Conservation (phyloP, 2,329 filamentous ascomycete species). For the Lasiodiplodia sp. region DNA sequence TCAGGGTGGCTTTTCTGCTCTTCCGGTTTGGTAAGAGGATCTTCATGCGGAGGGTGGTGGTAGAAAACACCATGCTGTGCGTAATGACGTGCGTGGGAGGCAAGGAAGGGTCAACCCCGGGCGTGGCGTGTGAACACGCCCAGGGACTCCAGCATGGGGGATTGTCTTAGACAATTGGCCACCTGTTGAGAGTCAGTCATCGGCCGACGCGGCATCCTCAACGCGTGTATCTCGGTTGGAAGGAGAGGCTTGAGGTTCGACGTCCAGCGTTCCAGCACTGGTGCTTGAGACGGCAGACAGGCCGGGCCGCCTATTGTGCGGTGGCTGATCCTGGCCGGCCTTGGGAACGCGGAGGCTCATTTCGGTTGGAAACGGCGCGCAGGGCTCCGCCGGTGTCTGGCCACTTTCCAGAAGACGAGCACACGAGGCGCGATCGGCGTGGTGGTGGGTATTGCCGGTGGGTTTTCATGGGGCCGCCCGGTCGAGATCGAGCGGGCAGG, state of each 20-base stretch:
- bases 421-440: slow-evolving; percentile 2
- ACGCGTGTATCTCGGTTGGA: background rate
- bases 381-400: background rate
- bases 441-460: slow-evolving; percentile 17
- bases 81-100: slow-evolving; percentile 21
- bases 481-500: slow-evolving; percentile 19
- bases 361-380: slow-evolving; percentile 7
- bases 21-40: slow-evolving; percentile 8
- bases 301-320: background rate
- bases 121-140: slow-evolving; percentile 16
- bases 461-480: slow-evolving; percentile 15
- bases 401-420: slow-evolving; percentile 19
- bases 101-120: slow-evolving; percentile 9
- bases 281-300: background rate
- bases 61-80: slow-evolving; percentile 19
- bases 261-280: background rate
- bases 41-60: slow-evolving; percentile 16
- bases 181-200: background rate
- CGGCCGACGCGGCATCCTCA: background rate
- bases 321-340: slow-evolving; percentile 8
- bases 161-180: slow-evolving; percentile 13
- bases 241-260: background rate
- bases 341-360: slow-evolving; percentile 15
- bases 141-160: slow-evolving; percentile 6
- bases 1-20: slow-evolving; percentile 15